Evolutionary conservation across 164 flowering plant species (phyloP).

Genomic region (Piper betle): DNA sequence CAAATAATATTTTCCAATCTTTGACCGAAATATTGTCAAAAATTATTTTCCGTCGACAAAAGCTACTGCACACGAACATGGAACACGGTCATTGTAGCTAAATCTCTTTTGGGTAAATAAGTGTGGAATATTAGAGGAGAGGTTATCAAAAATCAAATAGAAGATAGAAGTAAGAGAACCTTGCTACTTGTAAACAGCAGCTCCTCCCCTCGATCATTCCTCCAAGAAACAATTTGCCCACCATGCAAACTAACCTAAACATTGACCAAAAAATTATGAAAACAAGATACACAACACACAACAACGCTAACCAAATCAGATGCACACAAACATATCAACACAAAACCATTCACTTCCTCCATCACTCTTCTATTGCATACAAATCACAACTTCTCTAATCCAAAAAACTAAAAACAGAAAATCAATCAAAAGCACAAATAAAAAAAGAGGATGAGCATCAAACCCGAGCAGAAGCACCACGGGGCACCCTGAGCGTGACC

Average conservation of each 20-base stretch:
- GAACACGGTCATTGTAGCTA: not conserved
- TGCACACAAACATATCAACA: not conserved
- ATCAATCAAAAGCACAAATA: not conserved
- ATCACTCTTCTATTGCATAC: too few relatives aligned
- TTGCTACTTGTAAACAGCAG: conserved; percentile 83
- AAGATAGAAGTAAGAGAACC: conserved; percentile 26
- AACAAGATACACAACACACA: conserved; percentile 1
- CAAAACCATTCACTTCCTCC: not conserved
- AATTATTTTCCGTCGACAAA: too few relatives aligned
- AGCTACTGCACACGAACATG: too few relatives aligned
- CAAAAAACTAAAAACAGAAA: not conserved
- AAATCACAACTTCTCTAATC: not conserved
- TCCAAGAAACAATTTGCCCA: conserved; percentile 86
- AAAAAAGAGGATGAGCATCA: conserved; percentile 8
- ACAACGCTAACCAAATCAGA: not conserved
- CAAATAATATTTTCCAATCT: too few relatives aligned
- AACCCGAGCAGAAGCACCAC: conserved; percentile 74
- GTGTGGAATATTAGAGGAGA: too few relatives aligned
- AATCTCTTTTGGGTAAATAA: not conserved
- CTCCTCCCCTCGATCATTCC: conserved; percentile 79
- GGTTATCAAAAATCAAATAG: not conserved
- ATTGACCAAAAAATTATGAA: conserved; percentile 6
- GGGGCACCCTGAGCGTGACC: conserved; percentile 56
- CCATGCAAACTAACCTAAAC: conserved; percentile 85
- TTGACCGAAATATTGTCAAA: not conserved